Conservation (phyloP, 169 alveolate species). For the Miamiensis avidus region DNA sequence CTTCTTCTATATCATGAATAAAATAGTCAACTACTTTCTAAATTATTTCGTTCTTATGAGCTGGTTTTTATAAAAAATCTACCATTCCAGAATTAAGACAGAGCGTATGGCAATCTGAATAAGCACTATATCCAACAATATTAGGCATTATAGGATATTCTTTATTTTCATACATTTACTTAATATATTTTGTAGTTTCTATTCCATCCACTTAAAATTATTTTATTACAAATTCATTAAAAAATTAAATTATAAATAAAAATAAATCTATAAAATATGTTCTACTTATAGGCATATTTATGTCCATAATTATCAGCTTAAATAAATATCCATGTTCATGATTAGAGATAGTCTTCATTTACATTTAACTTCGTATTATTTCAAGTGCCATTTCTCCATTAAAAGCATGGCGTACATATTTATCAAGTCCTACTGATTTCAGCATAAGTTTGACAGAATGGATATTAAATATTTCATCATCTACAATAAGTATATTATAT, state of each 20-base stretch:
- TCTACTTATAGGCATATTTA: not conserved
- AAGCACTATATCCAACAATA: not conserved
- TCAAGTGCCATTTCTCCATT: not conserved
- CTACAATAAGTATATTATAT: not conserved
- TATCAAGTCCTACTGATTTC: not conserved
- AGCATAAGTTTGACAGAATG: not conserved
- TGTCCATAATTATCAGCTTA: not conserved
- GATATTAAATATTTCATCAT: not conserved
- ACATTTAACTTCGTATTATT: too few relatives aligned
- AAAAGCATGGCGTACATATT: not conserved
- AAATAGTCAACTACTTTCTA: not conserved
- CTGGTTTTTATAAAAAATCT: not conserved
- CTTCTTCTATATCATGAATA: not conserved
- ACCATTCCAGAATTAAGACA: not conserved
- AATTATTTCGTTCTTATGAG: not conserved
- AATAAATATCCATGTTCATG: not conserved
- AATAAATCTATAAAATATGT: too few relatives aligned
- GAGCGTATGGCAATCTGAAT: not conserved
- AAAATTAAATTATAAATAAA: too few relatives aligned
- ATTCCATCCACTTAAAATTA: not conserved
- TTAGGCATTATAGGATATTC: not conserved
- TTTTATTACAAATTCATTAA: too few relatives aligned
- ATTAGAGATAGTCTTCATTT: not conserved
- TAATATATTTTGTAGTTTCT: not conserved
- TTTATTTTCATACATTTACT: not conserved